Conservation (phyloP, 139 green algal species). For the Chlamydomonas sphaeroides region DNA sequence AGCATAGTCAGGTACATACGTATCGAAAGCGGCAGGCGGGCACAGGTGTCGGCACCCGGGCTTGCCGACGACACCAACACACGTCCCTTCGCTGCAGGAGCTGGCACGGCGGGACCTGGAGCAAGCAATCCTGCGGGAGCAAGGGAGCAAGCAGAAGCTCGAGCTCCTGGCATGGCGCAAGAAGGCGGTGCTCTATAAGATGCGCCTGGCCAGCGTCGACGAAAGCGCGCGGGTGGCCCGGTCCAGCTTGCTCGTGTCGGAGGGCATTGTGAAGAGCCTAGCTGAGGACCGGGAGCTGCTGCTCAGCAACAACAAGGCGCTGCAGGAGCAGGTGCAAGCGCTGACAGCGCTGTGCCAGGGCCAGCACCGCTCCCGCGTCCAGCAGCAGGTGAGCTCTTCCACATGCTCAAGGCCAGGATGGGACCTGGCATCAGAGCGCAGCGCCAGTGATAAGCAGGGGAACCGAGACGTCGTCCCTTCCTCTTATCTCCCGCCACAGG, state of each 20-base stretch:
- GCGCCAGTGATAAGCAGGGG: no score
- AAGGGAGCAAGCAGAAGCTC: conserved; percentile 1
- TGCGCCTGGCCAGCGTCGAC: conserved; percentile 52
- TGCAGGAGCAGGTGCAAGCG: conserved; percentile 17
- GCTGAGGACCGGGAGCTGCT: conserved; percentile 1
- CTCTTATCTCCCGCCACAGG: not conserved
- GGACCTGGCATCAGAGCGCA: not conserved
- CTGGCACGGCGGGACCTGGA: not conserved
- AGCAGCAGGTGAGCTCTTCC: conserved; percentile 7
- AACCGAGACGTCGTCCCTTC: no score
- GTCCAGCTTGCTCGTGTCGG: not conserved
- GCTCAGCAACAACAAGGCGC: not conserved
- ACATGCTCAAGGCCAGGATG: not conserved
- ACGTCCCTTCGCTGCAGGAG: not conserved
- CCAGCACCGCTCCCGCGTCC: conserved; percentile 8
- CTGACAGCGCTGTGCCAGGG: not conserved
- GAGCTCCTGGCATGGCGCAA: conserved; percentile 53
- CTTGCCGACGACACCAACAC: no score
- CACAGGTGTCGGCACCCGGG: no score
- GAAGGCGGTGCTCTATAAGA: conserved; percentile 37
- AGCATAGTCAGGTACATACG: not conserved
- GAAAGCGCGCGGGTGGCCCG: conserved; percentile 43
- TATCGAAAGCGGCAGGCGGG: no score
- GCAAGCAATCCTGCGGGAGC: not conserved
- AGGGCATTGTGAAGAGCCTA: not conserved